Percentiles rank a stretch among this genome's conserved stretches.
Conservation (phyloP, 139 green algal genomes). For the Coelastrella sp. region DNA sequence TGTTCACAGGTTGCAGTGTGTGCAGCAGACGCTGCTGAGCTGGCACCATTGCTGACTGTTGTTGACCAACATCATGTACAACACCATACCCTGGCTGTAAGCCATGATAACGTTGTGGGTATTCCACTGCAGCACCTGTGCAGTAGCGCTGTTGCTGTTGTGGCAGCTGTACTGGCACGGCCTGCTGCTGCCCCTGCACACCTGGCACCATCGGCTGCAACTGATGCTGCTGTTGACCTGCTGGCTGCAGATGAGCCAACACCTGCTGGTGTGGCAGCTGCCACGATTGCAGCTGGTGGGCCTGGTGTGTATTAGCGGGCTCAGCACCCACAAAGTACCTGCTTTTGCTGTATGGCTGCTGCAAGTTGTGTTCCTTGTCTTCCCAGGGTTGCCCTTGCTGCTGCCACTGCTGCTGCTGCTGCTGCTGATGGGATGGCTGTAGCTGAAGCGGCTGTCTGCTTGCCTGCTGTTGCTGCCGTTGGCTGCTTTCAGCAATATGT, state of each 20-base stretch:
- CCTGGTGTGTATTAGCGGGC: not conserved
- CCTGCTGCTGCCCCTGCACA: not conserved
- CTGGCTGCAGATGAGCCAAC: not conserved
- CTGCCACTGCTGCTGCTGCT: constrained; percentile 13
- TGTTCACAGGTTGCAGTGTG: not conserved
- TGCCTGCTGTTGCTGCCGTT: not conserved
- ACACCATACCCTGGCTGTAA: too few species aligned
- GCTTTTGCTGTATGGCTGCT: not conserved
- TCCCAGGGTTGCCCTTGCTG: not conserved
- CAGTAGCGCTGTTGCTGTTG: constrained; percentile 8
- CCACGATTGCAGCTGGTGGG: not conserved
- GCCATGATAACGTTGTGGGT: too few species aligned
- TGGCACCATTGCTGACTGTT: not conserved
- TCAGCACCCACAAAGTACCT: not conserved
- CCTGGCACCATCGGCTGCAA: not conserved
- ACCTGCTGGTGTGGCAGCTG: not conserved
- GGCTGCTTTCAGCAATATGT: not conserved
- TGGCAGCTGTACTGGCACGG: not conserved
- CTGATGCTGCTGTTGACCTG: not conserved
- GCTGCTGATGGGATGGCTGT: not conserved
- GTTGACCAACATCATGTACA: not conserved
- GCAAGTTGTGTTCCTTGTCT: too few species aligned
- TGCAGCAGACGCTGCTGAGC: constrained; percentile 2
- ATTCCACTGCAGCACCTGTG: too few species aligned
- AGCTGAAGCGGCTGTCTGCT: not conserved